Evolutionary conservation across 2,329 filamentous ascomycete species (phyloP), one percentile per base, ranked within the genome.

Genomic region (Cyphellophora europaea): DNA sequence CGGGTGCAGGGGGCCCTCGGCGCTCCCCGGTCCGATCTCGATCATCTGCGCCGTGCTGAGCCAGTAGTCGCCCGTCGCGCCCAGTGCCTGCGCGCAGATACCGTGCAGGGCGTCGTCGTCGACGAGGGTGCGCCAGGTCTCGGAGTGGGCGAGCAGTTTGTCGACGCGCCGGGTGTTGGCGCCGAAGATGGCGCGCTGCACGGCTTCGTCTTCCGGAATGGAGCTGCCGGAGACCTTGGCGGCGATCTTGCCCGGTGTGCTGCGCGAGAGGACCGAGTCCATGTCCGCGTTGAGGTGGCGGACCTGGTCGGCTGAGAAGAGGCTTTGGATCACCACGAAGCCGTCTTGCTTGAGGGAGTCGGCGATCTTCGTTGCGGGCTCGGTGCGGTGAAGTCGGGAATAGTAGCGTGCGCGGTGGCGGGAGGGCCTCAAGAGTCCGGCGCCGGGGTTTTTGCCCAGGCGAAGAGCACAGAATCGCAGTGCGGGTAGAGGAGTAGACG

Each of bases 21-120:
- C 19, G 36, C 35, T 42, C 12, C 35, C 35, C 1, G 39, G 39
- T 3, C 32, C 31, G 17, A 42, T 38, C 11, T 42, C 39, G 17
- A 42, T 42, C 16, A 33, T 28, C 25, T 42, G 39, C 2, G 39
- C 39, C 11, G 39, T 32, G 15, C 5, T 28, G 27, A 42, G 13
- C 39, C 39, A 38, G 23, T 38, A 41, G 12, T 27, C 14, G 14
- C 11, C 11, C 5, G 17, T 27, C 18, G 10, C 23, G n/a, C n/a
- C n/a, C n/a, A n/a, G n/a, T n/a, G n/a, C n/a, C n/a, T n/a, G n/a
- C n/a, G n/a, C n/a, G n/a, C n/a, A n/a, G 14, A 36, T 21, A 14
- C 18, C 27, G 33, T 40, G 37, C 11, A 31, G n/a, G n/a, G 36
- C 6, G 18, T 36, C 37, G 11, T 36, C 13, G 28, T 40, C 27